Evolutionary conservation across 768 basidiomycete genomes (phyloP), one percentile per base, ranked within the genome.

Genomic region (Boletus tylopilopsis): DNA sequence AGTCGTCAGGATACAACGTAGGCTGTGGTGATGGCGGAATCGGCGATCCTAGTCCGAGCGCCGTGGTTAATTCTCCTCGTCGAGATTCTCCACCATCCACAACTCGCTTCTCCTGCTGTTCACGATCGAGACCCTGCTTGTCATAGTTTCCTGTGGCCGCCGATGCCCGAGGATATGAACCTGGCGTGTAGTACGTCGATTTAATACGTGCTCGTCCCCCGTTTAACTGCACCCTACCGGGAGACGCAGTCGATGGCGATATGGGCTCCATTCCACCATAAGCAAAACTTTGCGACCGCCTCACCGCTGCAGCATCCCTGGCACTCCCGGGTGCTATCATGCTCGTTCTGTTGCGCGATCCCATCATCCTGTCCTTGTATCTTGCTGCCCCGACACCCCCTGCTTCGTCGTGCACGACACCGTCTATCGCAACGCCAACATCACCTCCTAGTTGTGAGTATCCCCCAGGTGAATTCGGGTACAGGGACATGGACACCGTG

Each of bases 1-100:
- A 87, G 64, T 87, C 86, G 49, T 88, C 86, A 5, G 85, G 85
- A 60, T 81, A 85, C 48, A 87, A 57, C 8, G 82, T 84, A 12
- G 79, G 79, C 55, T 79, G 80, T 10, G 84, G 84, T 6, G 78
- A 81, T 15, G 78, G 74, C 39, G 73, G 67, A 19, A 63, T 57
- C 3, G 70, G 55, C 18, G 69, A 68, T 9, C 41, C 40, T 15
- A 74, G 54, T 5, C 74, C 71, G n/a, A 71, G 63, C 0, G 71
- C 76, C 42, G 64, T 64, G 6, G 73, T 63, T 25, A 75, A 57
- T 18, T 73, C 64, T 41, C 75, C 75, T 44, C 75, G 68, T 53
- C 71, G 72, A 24, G 76, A 71, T 33, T 73, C 76, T 2, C 72
- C 67, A 56, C 74, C 74, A 22, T 68, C 71, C n/a, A n/a, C n/a